A percentile compares a stretch with the other conserved stretches of the same genome.
These are phyloP conservation scores for Claviceps purpurea DNA, from an alignment of 2,329 filamentous ascomycete genomes.

Conservation along the genomic window DNA sequence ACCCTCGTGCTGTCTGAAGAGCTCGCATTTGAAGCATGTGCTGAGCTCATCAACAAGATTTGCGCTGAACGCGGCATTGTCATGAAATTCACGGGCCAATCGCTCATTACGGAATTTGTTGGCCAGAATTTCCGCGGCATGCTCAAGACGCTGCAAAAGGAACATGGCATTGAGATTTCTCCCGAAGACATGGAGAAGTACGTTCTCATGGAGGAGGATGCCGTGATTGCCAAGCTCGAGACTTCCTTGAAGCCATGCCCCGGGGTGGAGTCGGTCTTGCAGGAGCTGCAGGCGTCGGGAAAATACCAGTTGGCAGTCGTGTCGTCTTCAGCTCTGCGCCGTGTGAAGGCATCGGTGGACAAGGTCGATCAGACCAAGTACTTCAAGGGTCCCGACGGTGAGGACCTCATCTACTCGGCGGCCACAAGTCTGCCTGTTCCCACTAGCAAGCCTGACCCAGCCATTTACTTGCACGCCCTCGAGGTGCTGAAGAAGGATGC, in stretches of 20 bases:
- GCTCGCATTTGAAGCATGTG: conserved; percentile 82
- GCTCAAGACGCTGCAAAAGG: conserved; percentile 62
- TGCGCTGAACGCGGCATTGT: conserved; percentile 50
- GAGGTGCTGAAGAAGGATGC: conserved; percentile 58
- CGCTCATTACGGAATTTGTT: conserved; percentile 76
- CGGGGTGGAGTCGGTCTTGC: conserved; percentile 55
- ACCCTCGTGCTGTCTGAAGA: conserved; percentile 86
- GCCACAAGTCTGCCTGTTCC: conserved; percentile 64
- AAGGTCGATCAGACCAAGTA: conserved; percentile 70
- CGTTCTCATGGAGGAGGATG: conserved; percentile 65
- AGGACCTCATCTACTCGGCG: conserved; percentile 65
- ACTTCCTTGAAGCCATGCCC: conserved; percentile 53
- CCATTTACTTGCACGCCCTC: conserved; percentile 71
- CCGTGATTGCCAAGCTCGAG: conserved; percentile 69
- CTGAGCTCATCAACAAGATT: conserved; percentile 78
- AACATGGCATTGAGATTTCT: conserved; percentile 59
- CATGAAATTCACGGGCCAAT: conserved; percentile 61
- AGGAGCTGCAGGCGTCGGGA: conserved; percentile 43
- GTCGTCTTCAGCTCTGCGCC: conserved; percentile 63
- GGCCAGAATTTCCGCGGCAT: conserved; percentile 93
- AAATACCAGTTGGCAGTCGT: conserved; percentile 70
- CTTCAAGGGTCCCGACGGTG: conserved; percentile 38
- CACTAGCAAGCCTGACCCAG: conserved; percentile 84
- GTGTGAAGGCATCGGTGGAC: conserved; percentile 64
- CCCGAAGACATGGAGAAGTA: conserved; percentile 59